phyloP scores from a whole-genome alignment of 2,329 filamentous ascomycete species.

The Penicillium nordicum region DNA sequence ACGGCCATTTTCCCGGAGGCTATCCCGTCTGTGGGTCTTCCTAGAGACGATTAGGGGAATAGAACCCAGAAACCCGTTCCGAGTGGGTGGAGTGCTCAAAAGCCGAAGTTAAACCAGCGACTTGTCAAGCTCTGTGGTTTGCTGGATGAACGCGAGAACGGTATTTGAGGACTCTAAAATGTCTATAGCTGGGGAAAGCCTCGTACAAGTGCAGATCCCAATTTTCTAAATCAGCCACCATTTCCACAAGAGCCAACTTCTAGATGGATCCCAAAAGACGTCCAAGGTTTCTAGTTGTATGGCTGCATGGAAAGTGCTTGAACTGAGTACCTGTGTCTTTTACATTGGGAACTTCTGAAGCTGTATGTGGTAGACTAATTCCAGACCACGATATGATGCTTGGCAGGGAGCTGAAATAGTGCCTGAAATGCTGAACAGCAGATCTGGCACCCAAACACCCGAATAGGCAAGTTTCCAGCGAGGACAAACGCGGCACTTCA shows the following conservation, averaged over 20 bases:
- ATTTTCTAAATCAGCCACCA: neutral
- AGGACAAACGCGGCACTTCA: neutral
- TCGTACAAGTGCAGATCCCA: conserved; percentile 12
- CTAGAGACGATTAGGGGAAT: neutral
- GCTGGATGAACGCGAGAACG: neutral
- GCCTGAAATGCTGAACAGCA: neutral
- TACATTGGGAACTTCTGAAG: neutral
- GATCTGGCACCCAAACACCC: neutral
- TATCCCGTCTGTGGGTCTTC: neutral
- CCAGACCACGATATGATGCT: neutral
- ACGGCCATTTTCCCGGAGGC: neutral
- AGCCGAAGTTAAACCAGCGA: conserved; percentile 10
- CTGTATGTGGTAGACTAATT: neutral
- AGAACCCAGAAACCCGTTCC: neutral
- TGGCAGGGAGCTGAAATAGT: neutral
- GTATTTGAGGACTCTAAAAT: neutral
- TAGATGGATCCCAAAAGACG: neutral
- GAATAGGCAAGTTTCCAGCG: neutral
- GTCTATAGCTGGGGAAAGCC: neutral
- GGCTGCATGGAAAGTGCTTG: neutral
- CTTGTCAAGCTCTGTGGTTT: conserved; percentile 2
- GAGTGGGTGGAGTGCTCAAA: conserved; percentile 7
- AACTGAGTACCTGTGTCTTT: neutral
- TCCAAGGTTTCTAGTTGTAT: neutral
- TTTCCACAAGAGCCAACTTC: neutral